Base-by-base conservation (phyloP, 768 basidiomycete genomes). In the Boletus pseudopeckii region DNA sequence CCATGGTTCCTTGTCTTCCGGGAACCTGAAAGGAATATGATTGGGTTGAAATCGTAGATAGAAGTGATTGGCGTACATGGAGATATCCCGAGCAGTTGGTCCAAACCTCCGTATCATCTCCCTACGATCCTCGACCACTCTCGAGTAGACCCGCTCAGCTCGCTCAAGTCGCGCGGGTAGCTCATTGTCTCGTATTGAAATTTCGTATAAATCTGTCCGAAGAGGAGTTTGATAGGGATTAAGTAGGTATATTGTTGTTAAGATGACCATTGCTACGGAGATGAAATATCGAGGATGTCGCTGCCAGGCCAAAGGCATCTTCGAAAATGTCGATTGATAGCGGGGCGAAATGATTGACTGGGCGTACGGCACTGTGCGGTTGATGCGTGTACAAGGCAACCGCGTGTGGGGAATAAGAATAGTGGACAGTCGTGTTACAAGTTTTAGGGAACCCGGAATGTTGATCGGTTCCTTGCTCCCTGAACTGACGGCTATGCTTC, bases 241-340 rank as follows among this genome's bases (percentile, higher is more conserved):
- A 52, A 82, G 73, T n/a, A 83, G 61, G 62, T 78, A 79, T 63
- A 81, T 64, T 18, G 81, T 75, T 42, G 71, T 66, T 45, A 73
- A 55, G 41, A 81, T 72, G 38, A 74, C 67, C 52, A 75, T 44
- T 34, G 74, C 65, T 45, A 80, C 67, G 60, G 75, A 64, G 53
- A 81, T 54, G 53, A 73, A 65, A 67, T 82, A 83, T 59, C 80
- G 77, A 28, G 82, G 82, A 63, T 83, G 80, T 52, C 80, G 74
- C 52, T 71, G 64, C 71, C 72, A 73, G 30, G 58, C 50, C 26
- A 45, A 50, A 34, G 69, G 69, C 71, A 72, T 72, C 45, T 53
- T 64, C 20, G 48, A 24, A 41, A 15, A 30, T 30, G 57, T 52
- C 24, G 48, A 38, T 15, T 32, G 50, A 22, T 22, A 26, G 43